phyloP scores from a whole-genome alignment of 2,329 filamentous ascomycete species.

The Incumbomyces lentus region DNA sequence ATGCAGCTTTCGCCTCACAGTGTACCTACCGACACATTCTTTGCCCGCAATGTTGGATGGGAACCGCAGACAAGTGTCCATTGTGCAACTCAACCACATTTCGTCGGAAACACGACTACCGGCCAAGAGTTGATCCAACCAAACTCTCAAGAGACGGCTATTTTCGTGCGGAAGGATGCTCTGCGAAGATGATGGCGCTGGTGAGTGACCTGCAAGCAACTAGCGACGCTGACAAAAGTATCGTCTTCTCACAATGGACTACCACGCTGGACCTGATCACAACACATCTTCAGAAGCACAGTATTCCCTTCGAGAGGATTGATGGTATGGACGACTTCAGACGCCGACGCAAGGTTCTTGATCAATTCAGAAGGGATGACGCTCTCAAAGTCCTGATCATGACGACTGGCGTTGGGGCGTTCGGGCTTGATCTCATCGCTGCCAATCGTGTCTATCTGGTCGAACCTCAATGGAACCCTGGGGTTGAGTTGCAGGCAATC shows the following conservation, averaged over 20 bases:
- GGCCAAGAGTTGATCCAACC: not conserved
- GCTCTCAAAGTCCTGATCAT: conserved; percentile 37
- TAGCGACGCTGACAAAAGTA: conserved; percentile 21
- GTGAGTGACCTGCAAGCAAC: conserved; percentile 25
- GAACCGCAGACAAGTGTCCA: conserved; percentile 5
- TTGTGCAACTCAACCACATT: not conserved
- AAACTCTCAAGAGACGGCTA: conserved; percentile 14
- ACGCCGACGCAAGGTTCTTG: conserved; percentile 30
- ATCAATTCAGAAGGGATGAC: conserved; percentile 26
- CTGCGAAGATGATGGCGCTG: conserved; percentile 27
- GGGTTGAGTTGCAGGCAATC: conserved; percentile 43
- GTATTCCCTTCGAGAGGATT: conserved; percentile 28
- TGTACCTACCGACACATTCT: conserved; percentile 25
- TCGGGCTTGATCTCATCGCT: conserved; percentile 43
- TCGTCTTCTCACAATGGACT: conserved; percentile 41
- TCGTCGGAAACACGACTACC: not conserved
- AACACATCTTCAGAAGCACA: conserved; percentile 21
- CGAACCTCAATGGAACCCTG: conserved; percentile 48
- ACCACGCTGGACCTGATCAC: conserved; percentile 32
- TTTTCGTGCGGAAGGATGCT: conserved; percentile 23
- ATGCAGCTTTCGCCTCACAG: conserved; percentile 20
- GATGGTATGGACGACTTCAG: conserved; percentile 34
- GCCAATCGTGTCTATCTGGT: conserved; percentile 42
- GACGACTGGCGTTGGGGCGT: conserved; percentile 43
- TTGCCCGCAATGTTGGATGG: conserved; percentile 24